These are phyloP conservation scores for Talaromyces sp. DNA, from an alignment of 2,329 filamentous ascomycete genomes.

Conservation along the genomic window DNA sequence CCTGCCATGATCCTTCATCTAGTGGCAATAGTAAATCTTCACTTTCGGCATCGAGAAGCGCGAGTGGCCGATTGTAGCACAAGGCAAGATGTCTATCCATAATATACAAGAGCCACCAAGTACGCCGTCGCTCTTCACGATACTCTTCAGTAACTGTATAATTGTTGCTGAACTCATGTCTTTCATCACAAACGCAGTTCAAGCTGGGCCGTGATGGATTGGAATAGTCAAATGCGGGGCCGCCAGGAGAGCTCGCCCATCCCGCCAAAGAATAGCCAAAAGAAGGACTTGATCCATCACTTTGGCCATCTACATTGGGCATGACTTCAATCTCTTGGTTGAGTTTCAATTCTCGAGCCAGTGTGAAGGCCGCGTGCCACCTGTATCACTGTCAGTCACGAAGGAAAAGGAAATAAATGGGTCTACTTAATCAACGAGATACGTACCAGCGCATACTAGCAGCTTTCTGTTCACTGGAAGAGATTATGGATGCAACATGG, in stretches of 20 bases:
- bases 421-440: neutral
- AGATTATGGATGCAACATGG: slow-evolving; percentile 87
- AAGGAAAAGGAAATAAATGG: neutral
- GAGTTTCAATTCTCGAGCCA: slow-evolving; percentile 84
- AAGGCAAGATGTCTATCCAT: slow-evolving; percentile 87
- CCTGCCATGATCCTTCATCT: slow-evolving; percentile 84
- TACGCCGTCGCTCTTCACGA: slow-evolving; percentile 81
- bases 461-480: slow-evolving; percentile 90
- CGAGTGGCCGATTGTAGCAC: slow-evolving; percentile 89
- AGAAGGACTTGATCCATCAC: slow-evolving; percentile 35
- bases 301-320: slow-evolving; percentile 32
- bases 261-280: slow-evolving; percentile 37
- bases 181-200: slow-evolving; percentile 40
- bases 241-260: slow-evolving; percentile 55
- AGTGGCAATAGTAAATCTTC: slow-evolving; percentile 82
- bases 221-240: slow-evolving; percentile 47
- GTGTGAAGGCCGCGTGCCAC: slow-evolving; percentile 91
- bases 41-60: slow-evolving; percentile 85
- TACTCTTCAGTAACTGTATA: slow-evolving; percentile 70
- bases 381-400: slow-evolving; percentile 19
- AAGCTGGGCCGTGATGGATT: slow-evolving; percentile 35
- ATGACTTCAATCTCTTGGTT: slow-evolving; percentile 69
- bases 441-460: slow-evolving; percentile 79
- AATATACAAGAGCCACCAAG: slow-evolving; percentile 93
- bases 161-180: slow-evolving; percentile 27